phyloP scores from a whole-genome alignment of 2,329 filamentous ascomycete species.

The Alternaria burnsii region DNA sequence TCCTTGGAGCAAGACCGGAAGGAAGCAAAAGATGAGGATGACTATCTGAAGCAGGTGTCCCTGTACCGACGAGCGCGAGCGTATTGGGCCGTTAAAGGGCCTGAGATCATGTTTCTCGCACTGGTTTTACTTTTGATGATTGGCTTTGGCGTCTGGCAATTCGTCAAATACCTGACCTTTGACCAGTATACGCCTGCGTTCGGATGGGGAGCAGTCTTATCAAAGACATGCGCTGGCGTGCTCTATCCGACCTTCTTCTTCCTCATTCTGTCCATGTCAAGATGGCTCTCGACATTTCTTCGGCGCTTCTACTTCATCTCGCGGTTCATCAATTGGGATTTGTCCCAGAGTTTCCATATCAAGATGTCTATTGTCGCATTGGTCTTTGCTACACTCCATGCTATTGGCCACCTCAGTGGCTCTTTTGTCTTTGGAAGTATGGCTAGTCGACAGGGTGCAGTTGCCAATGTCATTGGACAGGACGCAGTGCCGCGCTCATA shows the following conservation, averaged over 20 bases:
- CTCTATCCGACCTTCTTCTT: slow-evolving; percentile 68
- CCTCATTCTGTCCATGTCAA: slow-evolving; percentile 65
- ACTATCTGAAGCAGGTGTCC: slow-evolving; percentile 58
- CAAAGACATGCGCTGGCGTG: slow-evolving; percentile 64
- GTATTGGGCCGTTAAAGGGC: slow-evolving; percentile 65
- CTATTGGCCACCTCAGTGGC: slow-evolving; percentile 63
- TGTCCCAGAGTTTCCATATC: slow-evolving; percentile 65
- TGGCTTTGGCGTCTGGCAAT: slow-evolving; percentile 64
- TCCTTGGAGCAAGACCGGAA: slow-evolving; percentile 59
- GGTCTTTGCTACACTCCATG: slow-evolving; percentile 62
- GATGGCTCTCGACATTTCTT: slow-evolving; percentile 64
- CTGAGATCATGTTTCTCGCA: slow-evolving; percentile 60
- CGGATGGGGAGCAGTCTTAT: slow-evolving; percentile 65
- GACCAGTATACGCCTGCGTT: slow-evolving; percentile 59
- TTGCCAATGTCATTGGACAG: slow-evolving; percentile 57
- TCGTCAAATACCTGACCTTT: slow-evolving; percentile 61
- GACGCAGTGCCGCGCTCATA: slow-evolving; percentile 58
- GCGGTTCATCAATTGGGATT: slow-evolving; percentile 66
- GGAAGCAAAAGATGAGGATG: slow-evolving; percentile 57
- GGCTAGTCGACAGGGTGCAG: slow-evolving; percentile 54
- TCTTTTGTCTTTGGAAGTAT: slow-evolving; percentile 62
- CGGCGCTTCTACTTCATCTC: slow-evolving; percentile 62
- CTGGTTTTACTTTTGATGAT: slow-evolving; percentile 60
- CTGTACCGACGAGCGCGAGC: slow-evolving; percentile 59
- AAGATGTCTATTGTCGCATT: slow-evolving; percentile 62